Conservation (phyloP, 2,329 filamentous ascomycete species). For the Periconia macrospinosa region DNA sequence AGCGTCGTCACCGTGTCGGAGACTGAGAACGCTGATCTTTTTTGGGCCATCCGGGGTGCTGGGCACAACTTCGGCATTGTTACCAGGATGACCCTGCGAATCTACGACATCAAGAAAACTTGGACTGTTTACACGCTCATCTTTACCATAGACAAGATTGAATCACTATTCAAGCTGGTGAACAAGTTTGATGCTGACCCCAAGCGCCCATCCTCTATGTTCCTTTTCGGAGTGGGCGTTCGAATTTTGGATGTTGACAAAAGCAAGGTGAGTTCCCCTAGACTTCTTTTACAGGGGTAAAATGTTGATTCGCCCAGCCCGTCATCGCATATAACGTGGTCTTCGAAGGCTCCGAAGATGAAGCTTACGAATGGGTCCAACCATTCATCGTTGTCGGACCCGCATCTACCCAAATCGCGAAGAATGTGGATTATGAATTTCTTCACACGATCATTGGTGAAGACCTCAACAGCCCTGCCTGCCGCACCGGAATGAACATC, state of each 20-base stretch:
- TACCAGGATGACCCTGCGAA: constrained; percentile 12
- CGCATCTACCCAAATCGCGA: constrained; percentile 3
- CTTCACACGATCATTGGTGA: constrained; percentile 20
- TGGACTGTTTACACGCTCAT: constrained; percentile 11
- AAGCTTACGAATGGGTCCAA: constrained; percentile 15
- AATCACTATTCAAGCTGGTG: constrained; percentile 5
- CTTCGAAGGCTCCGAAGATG: constrained; percentile 18
- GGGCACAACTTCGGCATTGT: constrained; percentile 45
- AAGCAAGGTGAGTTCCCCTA: constrained; percentile 16
- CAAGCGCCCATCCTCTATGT: constrained; percentile 10
- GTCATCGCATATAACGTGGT: constrained; percentile 19
- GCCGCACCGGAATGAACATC: constrained; percentile 15
- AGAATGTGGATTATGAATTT: constrained; percentile 15
- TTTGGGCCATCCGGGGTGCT: constrained; percentile 44
- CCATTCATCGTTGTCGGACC: constrained; percentile 19
- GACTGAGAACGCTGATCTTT: constrained; percentile 28
- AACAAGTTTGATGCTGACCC: constrained; percentile 9
- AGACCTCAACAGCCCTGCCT: constrained; percentile 13
- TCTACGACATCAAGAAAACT: constrained; percentile 8
- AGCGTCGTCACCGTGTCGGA: constrained; percentile 1
- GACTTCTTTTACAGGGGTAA: too few species aligned
- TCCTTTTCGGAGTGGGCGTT: constrained; percentile 11
- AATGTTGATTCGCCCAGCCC: too few species aligned
- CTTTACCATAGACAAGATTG: constrained; percentile 7
- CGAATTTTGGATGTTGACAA: constrained; percentile 16